A percentile compares a stretch with the other conserved stretches of the same genome.
Conservation (phyloP, 352 stramenopile species). For the Globisporangium paroecandrum region DNA sequence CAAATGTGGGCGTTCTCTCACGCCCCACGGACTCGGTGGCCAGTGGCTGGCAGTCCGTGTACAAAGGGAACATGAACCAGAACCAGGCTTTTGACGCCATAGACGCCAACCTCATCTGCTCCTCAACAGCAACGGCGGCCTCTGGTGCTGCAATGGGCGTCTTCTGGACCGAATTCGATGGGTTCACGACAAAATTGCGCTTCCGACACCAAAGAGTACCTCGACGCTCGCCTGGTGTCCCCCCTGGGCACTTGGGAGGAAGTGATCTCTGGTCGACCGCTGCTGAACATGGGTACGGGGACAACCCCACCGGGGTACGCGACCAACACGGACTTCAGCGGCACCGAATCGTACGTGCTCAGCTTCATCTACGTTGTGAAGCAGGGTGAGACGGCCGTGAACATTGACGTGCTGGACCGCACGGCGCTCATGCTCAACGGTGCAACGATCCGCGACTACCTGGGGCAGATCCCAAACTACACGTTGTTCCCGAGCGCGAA, state of each 20-base stretch:
- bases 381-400: conserved; percentile 25
- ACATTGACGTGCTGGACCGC: conserved; percentile 40
- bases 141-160: conserved; percentile 27
- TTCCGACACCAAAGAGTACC: conserved; percentile 39
- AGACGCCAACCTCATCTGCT: conserved; percentile 42
- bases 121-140: conserved; percentile 11
- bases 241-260: conserved; percentile 33
- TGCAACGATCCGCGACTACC: conserved; percentile 34
- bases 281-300: conserved; percentile 42
- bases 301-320: conserved; percentile 37
- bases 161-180: conserved; percentile 75
- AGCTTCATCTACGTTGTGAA: conserved; percentile 56
- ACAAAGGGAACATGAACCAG: conserved; percentile 39
- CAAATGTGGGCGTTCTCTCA: conserved; percentile 19
- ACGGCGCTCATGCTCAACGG: conserved; percentile 47
- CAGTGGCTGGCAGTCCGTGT: conserved; percentile 25
- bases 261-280: conserved; percentile 28
- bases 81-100: conserved; percentile 42
- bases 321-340: conserved; percentile 51
- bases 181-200: conserved; percentile 58
- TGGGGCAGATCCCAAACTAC: conserved; percentile 48
- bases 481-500: conserved; percentile 38
- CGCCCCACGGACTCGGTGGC: conserved; percentile 18
- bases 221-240: conserved; percentile 12
- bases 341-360: conserved; percentile 29